Evolutionary conservation across 1,139 yeast genomes (phyloP).

Genomic region (Taphrina pruni): DNA sequence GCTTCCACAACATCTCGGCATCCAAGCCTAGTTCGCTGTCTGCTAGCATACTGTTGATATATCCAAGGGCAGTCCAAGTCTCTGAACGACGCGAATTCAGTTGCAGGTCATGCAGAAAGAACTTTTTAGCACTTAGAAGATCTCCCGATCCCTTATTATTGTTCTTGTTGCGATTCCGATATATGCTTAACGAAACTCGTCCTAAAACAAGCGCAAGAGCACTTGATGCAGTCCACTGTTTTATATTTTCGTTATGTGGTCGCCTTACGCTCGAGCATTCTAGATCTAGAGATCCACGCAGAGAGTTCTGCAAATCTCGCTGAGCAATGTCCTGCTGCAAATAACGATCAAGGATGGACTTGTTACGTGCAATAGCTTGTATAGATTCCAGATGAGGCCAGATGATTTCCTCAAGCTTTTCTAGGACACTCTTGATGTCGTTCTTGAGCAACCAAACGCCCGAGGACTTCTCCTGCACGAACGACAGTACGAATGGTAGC

Average conservation of each 20-base stretch:
- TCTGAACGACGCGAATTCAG: slow-evolving; percentile 74
- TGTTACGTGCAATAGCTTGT: slow-evolving; percentile 53
- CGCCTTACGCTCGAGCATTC: neutral
- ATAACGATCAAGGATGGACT: slow-evolving; percentile 57
- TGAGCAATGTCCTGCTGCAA: slow-evolving; percentile 52
- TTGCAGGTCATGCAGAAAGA: slow-evolving; percentile 69
- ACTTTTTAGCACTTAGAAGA: slow-evolving; percentile 60
- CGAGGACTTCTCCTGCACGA: slow-evolving; percentile 66
- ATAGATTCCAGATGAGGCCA: slow-evolving; percentile 54
- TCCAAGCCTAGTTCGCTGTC: slow-evolving; percentile 93
- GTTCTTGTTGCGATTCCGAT: slow-evolving; percentile 62
- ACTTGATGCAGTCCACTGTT: slow-evolving; percentile 52
- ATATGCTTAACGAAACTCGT: slow-evolving; percentile 67
- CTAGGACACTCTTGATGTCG: slow-evolving; percentile 75
- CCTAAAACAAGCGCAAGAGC: slow-evolving; percentile 82
- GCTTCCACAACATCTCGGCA: slow-evolving; percentile 75
- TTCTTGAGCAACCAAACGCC: slow-evolving; percentile 59
- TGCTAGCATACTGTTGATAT: slow-evolving; percentile 75
- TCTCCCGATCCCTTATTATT: slow-evolving; percentile 15
- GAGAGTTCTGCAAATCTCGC: slow-evolving; percentile 7
- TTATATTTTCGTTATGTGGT: neutral
- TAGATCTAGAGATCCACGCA: slow-evolving; percentile 13
- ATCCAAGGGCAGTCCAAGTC: slow-evolving; percentile 85
- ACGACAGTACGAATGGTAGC: slow-evolving; percentile 66
- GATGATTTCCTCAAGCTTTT: slow-evolving; percentile 70